Evolutionary conservation across 2,329 filamentous ascomycete genomes (phyloP), one percentile per base, ranked within the genome.

Genomic region (Aspergillus arachidicola): DNA sequence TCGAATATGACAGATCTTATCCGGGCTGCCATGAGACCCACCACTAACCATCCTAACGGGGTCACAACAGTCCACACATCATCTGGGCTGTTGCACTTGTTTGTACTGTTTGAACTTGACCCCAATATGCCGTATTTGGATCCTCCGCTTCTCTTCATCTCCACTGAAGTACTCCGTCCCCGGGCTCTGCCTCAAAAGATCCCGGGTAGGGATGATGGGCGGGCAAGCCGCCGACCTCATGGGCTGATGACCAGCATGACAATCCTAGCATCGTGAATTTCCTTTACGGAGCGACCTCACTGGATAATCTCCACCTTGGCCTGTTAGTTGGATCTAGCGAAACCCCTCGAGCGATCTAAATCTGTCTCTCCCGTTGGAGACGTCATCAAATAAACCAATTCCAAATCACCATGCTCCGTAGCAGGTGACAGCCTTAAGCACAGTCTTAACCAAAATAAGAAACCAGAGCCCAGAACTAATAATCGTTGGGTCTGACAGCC

Each of bases 1-100:
- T 28, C 14, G 58, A 72, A 74, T 73, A 72, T 74, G 73, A 75
- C 71, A 75, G 72, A 72, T 74, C 73, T 60, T 62, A 73, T 72
- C 64, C 59, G n/a, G 34, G 21, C 34, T 48, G 36, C 48, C 48
- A 58, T 46, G 36, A 48, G 55, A 41, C 43, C 60, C 36, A n/a
- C 56, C 11, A 55, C 51, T 55, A 38, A 34, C 23, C 60, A 62
- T 30, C 46, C 56, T 21, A 45, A 62, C 34, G 38, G 60, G 46
- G 60, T 46, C 23, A 38, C 19, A 41, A 34, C 16, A 32, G 32
- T 26, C 51, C 50, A 59, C 58, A 53, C 53, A 58, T 57, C 59
- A 61, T 32, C 34, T 30, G 54, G 14, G 34, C 36, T 53, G 36
- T 34, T 30, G 19, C 26, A 14, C 26, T 30, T 51, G 46, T 51